These are phyloP conservation scores for Metarhizium sp. DNA, from an alignment of 2,329 filamentous ascomycete genomes.

Conservation along the genomic window DNA sequence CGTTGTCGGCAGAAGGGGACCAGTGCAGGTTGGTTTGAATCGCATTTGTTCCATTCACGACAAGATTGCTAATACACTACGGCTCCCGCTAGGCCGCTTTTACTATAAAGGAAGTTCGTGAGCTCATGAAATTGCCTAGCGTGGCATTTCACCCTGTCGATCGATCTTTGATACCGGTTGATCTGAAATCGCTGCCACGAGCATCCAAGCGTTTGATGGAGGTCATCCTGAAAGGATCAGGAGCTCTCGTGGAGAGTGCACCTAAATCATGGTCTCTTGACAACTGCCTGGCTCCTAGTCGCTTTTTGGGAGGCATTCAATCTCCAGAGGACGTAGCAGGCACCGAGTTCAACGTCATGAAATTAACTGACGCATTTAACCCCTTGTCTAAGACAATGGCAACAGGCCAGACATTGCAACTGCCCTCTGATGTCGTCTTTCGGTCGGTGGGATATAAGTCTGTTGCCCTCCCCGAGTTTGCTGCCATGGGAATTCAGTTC, in stretches of 20 bases:
- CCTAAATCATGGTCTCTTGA: constrained; percentile 73
- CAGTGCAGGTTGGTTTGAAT: constrained; percentile 58
- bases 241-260: constrained; percentile 34
- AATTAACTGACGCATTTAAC: constrained; percentile 46
- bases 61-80: neutral
- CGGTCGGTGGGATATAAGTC: constrained; percentile 94
- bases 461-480: constrained; percentile 63
- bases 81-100: constrained; percentile 61
- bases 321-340: constrained; percentile 45
- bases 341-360: constrained; percentile 57
- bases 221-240: constrained; percentile 67
- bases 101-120: constrained; percentile 88
- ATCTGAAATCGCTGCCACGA: constrained; percentile 62
- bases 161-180: constrained; percentile 53
- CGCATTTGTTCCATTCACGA: neutral
- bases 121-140: constrained; percentile 67
- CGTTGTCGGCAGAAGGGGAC: constrained; percentile 82
- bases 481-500: constrained; percentile 67
- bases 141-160: constrained; percentile 67
- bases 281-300: constrained; percentile 71
- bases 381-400: constrained; percentile 36
- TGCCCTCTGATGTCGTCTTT: constrained; percentile 69
- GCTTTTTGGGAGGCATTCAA: constrained; percentile 46
- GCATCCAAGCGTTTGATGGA: constrained; percentile 71
- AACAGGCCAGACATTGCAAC: constrained; percentile 38